phyloP scores from a whole-genome alignment of 768 basidiomycete genomes.

The Pholiota microspora region DNA sequence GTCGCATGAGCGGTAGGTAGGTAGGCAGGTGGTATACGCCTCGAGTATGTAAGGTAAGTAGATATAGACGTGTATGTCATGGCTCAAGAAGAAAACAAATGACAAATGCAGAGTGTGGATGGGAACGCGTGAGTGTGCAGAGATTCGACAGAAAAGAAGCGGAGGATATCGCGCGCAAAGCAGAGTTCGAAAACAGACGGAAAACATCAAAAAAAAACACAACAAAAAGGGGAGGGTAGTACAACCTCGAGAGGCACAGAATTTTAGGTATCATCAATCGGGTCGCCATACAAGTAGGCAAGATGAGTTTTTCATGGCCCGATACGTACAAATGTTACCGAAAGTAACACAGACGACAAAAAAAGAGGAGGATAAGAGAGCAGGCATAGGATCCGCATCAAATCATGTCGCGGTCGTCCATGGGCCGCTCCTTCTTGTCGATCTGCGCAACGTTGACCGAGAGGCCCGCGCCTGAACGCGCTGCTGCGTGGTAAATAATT shows the following conservation, averaged over 20 bases:
- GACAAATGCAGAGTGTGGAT: too few species aligned
- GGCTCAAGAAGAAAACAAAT: too few species aligned
- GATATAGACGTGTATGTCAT: too few species aligned
- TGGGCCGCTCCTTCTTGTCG: slow-evolving; percentile 10
- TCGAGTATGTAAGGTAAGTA: too few species aligned
- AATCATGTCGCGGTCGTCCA: neutral
- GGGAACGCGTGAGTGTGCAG: too few species aligned
- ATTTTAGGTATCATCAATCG: neutral
- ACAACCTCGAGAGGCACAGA: neutral
- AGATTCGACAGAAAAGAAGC: too few species aligned
- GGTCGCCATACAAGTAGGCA: neutral
- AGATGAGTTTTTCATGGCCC: too few species aligned
- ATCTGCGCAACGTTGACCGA: slow-evolving; percentile 29
- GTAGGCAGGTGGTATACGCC: too few species aligned
- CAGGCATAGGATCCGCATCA: neutral
- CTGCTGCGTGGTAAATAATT: slow-evolving; percentile 23
- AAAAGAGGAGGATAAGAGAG: neutral
- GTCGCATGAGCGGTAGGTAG: too few species aligned
- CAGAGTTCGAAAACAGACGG: neutral
- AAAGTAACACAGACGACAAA: too few species aligned
- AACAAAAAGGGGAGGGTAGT: neutral
- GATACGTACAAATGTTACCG: too few species aligned
- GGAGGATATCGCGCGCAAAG: too few species aligned
- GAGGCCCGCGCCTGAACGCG: slow-evolving; percentile 23
- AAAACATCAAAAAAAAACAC: neutral